Base-by-base conservation (phyloP, 495 filamentous ascomycete genomes). In the Talaromyces stipitatus region DNA sequence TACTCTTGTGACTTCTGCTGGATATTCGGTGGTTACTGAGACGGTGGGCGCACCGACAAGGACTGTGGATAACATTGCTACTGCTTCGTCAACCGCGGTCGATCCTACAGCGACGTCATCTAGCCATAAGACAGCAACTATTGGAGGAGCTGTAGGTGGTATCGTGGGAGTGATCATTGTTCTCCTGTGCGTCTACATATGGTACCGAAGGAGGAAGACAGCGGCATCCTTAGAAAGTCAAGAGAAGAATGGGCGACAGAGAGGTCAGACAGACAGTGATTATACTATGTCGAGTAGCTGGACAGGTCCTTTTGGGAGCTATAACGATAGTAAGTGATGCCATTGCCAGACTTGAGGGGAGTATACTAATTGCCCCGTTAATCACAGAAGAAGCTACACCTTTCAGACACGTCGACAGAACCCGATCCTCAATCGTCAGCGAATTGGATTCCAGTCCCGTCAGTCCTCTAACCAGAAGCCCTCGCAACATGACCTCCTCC, bases 131-230 rank as follows among this genome's bases (percentile, higher is more conserved):
- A 47, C 26, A 6, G 62, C 54, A 2, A 52, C 69, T 22, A 69
- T 74, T 46, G 72, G 71, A 24, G 71, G 62, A 2, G 60, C 62
- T 6, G 46, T 70, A 0, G 71, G 65, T 28, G 66, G 64, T 0
- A 27, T 67, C 0, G 38, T 56, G 24, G 68, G 43, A 5, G 14
- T 66, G 8, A n/a, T 69, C 1, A n/a, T 72, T 5, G 20, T 64
- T 3, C 47, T 45, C 9, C 12, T 70, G 2, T 16, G 68, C 2
- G 22, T 65, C 0, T 68, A 61, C 38, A 59, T 65, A 23, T 59
- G 60, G 50, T 61, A 61, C 38, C 63, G 67, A 8, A 50, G 28
- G 64, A 41, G 69, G 61, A 47, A 62, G 56, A 29, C n/a, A 30
- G 10, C 22, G 8, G 5, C 2, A 14, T 52, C 14, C 1, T 32